phyloP scores from a whole-genome alignment of 2,329 filamentous ascomycete genomes.

The Fusarium verticillioides region DNA sequence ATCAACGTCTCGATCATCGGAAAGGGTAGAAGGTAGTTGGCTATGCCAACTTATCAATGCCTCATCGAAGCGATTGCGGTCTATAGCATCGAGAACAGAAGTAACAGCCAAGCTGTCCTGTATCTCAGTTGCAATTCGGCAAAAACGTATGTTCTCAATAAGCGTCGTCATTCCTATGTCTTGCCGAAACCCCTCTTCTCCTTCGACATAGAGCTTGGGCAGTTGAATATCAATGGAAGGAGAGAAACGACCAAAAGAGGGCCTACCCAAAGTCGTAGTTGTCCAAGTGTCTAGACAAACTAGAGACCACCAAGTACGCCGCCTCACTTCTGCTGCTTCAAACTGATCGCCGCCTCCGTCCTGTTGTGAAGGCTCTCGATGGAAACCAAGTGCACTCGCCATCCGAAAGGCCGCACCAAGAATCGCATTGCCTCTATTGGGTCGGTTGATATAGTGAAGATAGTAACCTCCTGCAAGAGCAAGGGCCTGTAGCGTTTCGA shows the following conservation, averaged over 20 bases:
- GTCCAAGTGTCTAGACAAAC: slow-evolving; percentile 1
- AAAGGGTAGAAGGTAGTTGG: background rate
- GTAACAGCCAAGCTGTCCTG: background rate
- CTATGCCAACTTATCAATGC: background rate
- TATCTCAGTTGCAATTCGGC: slow-evolving; percentile 8
- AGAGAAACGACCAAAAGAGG: slow-evolving; percentile 7
- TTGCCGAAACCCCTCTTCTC: background rate
- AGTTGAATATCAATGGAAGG: slow-evolving; percentile 1
- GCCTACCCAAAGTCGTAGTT: background rate
- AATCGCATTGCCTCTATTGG: slow-evolving; percentile 11
- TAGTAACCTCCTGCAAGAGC: background rate
- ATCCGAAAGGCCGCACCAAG: slow-evolving; percentile 8
- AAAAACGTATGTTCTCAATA: slow-evolving; percentile 2
- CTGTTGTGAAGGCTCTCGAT: background rate
- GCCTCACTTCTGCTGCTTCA: background rate
- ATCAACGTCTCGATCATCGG: background rate
- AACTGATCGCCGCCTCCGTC: background rate
- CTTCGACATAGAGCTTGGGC: background rate
- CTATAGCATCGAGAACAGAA: background rate
- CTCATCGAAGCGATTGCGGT: background rate
- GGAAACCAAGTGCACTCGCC: slow-evolving; percentile 7
- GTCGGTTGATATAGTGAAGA: slow-evolving; percentile 12
- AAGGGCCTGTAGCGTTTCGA: slow-evolving; percentile 8
- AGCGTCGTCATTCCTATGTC: background rate
- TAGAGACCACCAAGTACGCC: slow-evolving; percentile 6